Evolutionary conservation across 768 basidiomycete species (phyloP), one percentile per base, ranked within the genome.

Genomic region (Termitomyces titanicus): DNA sequence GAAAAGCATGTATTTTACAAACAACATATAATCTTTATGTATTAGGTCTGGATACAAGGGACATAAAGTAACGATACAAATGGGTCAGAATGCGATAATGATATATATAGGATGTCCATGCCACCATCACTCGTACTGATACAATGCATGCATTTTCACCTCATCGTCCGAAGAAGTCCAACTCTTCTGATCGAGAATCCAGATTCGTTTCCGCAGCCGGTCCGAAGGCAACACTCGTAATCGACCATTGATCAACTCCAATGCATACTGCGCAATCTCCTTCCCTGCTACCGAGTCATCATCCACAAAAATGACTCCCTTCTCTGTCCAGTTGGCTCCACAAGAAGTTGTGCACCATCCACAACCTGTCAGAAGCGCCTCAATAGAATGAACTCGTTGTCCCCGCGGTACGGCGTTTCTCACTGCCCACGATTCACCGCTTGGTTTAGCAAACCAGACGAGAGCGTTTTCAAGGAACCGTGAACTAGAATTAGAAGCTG

Each of bases 361-460:
- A 61, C 83, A 83, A 2, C 72, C 79, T 3, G 63, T n/a, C 2
- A 83, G 59, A 8, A 83, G 56, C 1, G 79, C 70, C n/a, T 78
- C 73, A 10, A 83, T 51, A 2, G 73, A 72, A 57, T 78, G 74
- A 9, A 80, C 57, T 13, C 66, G 66, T 39, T 71, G 67, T 18
- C 66, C 69, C 1, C 54, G 58, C 3, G 73, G 68, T 12, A 80
- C 56, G 9, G 63, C 59, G 11, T 62, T 61, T 56, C 66, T 70
- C 70, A 74, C 72, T 31, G 54, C 35, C 25, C 62, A 63, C 34
- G 50, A 47, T 11, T 57, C 56, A 15, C 45, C 39, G 35, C 59
- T 50, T 44, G 66, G 62, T 56, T 60, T 61, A 7, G 68, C 64
- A 35, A 74, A 69, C 70, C 71, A 74, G 15, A 73, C 62, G 10